Conservation (phyloP, 257 asterid genomes). For the Solanum pimpinellifolium region DNA sequence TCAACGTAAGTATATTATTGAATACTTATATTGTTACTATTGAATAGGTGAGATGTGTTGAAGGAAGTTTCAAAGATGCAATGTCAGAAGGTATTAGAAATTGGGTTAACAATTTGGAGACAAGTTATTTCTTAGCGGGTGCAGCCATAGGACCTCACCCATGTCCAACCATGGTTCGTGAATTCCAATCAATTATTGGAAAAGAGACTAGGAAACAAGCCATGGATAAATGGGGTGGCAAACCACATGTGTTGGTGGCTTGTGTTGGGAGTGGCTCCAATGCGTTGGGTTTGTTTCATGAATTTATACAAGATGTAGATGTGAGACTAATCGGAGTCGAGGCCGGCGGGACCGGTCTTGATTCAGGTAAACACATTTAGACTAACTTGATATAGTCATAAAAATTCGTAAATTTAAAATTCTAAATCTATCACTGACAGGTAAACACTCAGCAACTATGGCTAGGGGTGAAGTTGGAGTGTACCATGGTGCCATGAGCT, state of each 20-base stretch:
- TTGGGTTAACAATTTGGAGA: constrained; percentile 50
- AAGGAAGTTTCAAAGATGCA: constrained; percentile 67
- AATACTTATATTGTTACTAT: background rate
- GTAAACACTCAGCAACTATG: constrained; percentile 55
- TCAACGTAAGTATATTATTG: no score
- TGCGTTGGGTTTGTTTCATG: constrained; percentile 71
- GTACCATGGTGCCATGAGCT: constrained; percentile 67
- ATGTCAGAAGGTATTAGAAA: constrained; percentile 57
- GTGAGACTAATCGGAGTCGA: constrained; percentile 67
- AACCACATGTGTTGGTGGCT: constrained; percentile 64
- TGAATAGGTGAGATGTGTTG: constrained; percentile 26
- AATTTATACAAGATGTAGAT: constrained; percentile 47
- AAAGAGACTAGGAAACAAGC: constrained; percentile 68
- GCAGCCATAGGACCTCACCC: constrained; percentile 78
- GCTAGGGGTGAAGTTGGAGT: constrained; percentile 57
- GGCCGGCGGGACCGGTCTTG: constrained; percentile 50
- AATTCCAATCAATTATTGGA: constrained; percentile 64
- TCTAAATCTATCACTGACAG: background rate
- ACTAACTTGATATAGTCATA: background rate
- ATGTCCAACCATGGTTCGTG: constrained; percentile 56
- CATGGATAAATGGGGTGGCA: constrained; percentile 54
- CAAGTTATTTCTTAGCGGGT: constrained; percentile 40
- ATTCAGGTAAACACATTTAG: background rate
- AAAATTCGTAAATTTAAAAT: no score
- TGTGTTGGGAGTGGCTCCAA: constrained; percentile 76